Evolutionary conservation across 345 rosid genomes (phyloP), one percentile per base, ranked within the genome.

Genomic region (Orychophragmus violaceus): DNA sequence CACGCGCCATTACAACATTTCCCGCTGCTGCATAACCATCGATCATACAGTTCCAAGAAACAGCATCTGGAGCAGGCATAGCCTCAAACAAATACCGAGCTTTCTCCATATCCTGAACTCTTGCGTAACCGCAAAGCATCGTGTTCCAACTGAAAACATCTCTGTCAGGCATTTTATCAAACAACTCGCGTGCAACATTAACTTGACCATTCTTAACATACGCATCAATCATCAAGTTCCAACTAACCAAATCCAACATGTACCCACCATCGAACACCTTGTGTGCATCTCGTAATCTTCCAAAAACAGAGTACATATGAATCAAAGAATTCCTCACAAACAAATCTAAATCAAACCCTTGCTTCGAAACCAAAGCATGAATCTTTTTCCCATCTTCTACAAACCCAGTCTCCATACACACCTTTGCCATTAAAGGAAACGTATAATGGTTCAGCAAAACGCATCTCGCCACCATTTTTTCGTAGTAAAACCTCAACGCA

Each of bases 41-140:
- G 25, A 88, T 80, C 84, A 88, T 81, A 49, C 72, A 73, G 64
- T 83, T 88, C 89, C 91, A 88, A 10, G 95, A 77, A 42, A 80
- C 77, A 58, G 72, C 71, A 46, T 82, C 85, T 3, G 76, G 85
- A 32, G 32, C 64, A 14, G 79, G 89, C 81, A 80, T 81, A 53
- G 44, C 58, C 51, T 64, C 66, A 48, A 84, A 86, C 49, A 88
- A 62, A 33, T 16, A 66, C 24, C 77, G 51, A 2, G 88, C 87
- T 1, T 42, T 52, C 32, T 70, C 84, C 82, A 87, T 72, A 27
- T 80, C 62, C 21, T 53, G 66, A 16, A 68, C 27, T 14, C 76
- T 68, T 13, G 69, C 71, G 23, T 85, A 85, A n/a, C 88, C 94
- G 5, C 78, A 50, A 36, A 87, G 72, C 81, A 87, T 75, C 13